These are phyloP conservation scores for Parietaria judaica DNA, from an alignment of 306 rosid genomes.

Conservation along the genomic window DNA sequence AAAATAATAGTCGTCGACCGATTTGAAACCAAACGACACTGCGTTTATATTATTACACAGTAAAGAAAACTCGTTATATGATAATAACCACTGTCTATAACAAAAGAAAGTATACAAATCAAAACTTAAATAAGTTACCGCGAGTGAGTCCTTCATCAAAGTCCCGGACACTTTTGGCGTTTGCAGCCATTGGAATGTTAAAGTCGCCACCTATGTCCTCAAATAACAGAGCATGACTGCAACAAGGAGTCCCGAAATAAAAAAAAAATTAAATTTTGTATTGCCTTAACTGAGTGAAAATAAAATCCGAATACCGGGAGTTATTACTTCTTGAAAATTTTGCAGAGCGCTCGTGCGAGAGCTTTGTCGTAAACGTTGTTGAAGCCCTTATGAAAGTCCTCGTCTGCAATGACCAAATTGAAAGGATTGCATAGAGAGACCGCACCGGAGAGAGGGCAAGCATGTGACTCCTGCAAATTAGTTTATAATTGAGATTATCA, in stretches of 20 bases:
- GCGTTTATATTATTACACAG: conserved; percentile 21
- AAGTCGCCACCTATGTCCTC: conserved; percentile 67
- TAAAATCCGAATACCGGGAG: conserved; percentile 10
- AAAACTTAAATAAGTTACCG: conserved; percentile 34
- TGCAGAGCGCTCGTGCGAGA: conserved; percentile 57
- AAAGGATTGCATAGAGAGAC: conserved; percentile 97
- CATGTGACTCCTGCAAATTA: conserved; percentile 50
- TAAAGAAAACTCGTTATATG: conserved; percentile 14
- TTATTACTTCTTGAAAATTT: conserved; percentile 64
- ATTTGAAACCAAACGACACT: conserved; percentile 97
- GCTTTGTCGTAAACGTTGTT: conserved; percentile 72
- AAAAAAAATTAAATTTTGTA: conserved; percentile 1
- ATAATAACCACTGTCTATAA: no score
- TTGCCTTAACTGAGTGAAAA: conserved; percentile 12
- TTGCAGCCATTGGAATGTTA: conserved; percentile 59
- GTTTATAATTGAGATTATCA: not conserved
- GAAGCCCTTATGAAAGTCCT: conserved; percentile 85
- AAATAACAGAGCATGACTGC: conserved; percentile 75
- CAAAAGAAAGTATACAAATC: not conserved
- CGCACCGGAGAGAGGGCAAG: conserved; percentile 80
- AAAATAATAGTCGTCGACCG: conserved; percentile 82
- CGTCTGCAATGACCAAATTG: conserved; percentile 75
- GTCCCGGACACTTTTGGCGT: conserved; percentile 69
- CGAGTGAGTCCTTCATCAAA: conserved; percentile 89
- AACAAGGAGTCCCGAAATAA: conserved; percentile 11